Evolutionary conservation across 1,139 yeast genomes (phyloP).

Genomic region (Geotrichum carabidarum): DNA sequence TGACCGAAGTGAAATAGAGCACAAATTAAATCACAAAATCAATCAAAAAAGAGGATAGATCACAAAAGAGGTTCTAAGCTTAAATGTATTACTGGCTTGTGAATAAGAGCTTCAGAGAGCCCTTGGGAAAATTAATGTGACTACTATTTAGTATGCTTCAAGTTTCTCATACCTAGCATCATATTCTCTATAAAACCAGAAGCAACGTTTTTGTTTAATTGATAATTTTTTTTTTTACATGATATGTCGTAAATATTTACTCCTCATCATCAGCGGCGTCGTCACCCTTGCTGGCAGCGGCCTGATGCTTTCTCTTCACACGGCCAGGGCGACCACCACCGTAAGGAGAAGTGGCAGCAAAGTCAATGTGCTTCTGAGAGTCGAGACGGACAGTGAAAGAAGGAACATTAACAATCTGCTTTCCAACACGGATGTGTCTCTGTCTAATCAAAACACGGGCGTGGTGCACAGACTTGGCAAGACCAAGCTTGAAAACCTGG

Average conservation of each 20-base stretch:
- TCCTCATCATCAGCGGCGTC: slow-evolving; percentile 56
- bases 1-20: too few species aligned
- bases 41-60: too few species aligned
- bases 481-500: slow-evolving; percentile 99
- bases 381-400: slow-evolving; percentile 99
- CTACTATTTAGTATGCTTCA: too few species aligned
- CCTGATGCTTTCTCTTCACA: slow-evolving; percentile 95
- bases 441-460: slow-evolving; percentile 98
- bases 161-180: background rate
- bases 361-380: slow-evolving; percentile 99
- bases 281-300: slow-evolving; percentile 50
- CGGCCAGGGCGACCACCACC: slow-evolving; percentile 99
- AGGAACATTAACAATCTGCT: slow-evolving; percentile 97
- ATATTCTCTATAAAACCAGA: background rate
- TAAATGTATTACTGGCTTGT: too few species aligned
- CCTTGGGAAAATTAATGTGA: too few species aligned
- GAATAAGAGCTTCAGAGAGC: background rate
- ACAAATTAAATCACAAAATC: too few species aligned
- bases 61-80: too few species aligned
- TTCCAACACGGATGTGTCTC: slow-evolving; percentile 99
- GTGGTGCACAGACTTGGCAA: slow-evolving; percentile 99
- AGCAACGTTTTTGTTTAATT: slow-evolving; percentile 3
- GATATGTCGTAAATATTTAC: slow-evolving; percentile 17
- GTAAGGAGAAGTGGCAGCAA: slow-evolving; percentile 97
- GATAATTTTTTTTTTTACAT: slow-evolving; percentile 6